A percentile compares a stretch with the other conserved stretches of the same genome.
Evolutionary conservation across 2,329 filamentous ascomycete species (phyloP).

Genomic region (Talaromyces sp.): DNA sequence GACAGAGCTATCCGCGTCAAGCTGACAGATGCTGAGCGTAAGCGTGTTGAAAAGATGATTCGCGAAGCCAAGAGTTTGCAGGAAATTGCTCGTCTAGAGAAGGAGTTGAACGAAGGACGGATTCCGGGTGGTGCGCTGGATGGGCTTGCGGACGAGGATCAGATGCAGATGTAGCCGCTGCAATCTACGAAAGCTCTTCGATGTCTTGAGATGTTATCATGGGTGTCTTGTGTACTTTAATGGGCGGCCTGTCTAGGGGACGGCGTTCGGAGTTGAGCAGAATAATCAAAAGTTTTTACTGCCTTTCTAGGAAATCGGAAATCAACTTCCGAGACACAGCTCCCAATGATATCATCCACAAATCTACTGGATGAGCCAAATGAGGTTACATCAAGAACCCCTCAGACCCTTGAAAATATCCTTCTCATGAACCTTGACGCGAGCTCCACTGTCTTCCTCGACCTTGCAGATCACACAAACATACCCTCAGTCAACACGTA

Average conservation of each 20-base stretch:
- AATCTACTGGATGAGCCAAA: neutral
- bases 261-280: slow-evolving; percentile 18
- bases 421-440: slow-evolving; percentile 15
- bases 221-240: slow-evolving; percentile 9
- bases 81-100: slow-evolving; percentile 87
- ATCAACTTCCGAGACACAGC: neutral
- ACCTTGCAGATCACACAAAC: neutral
- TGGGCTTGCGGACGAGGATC: slow-evolving; percentile 31
- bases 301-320: neutral
- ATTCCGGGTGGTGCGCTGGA: slow-evolving; percentile 64
- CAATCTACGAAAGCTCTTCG: no score
- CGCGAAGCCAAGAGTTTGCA: slow-evolving; percentile 82
- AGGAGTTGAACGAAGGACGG: slow-evolving; percentile 83
- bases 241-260: slow-evolving; percentile 10
- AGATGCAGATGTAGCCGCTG: slow-evolving; percentile 35
- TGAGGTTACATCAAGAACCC: neutral
- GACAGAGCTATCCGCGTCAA: slow-evolving; percentile 73
- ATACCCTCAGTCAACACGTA: neutral
- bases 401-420: slow-evolving; percentile 15
- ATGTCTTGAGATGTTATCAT: neutral
- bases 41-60: slow-evolving; percentile 80
- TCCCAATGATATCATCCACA: neutral
- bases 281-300: slow-evolving; percentile 6
- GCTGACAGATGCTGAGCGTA: slow-evolving; percentile 83
- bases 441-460: slow-evolving; percentile 4